Evolutionary conservation across 1,284 basidiomycete species (phyloP).

Genomic region (Marasmius tenuissimus): DNA sequence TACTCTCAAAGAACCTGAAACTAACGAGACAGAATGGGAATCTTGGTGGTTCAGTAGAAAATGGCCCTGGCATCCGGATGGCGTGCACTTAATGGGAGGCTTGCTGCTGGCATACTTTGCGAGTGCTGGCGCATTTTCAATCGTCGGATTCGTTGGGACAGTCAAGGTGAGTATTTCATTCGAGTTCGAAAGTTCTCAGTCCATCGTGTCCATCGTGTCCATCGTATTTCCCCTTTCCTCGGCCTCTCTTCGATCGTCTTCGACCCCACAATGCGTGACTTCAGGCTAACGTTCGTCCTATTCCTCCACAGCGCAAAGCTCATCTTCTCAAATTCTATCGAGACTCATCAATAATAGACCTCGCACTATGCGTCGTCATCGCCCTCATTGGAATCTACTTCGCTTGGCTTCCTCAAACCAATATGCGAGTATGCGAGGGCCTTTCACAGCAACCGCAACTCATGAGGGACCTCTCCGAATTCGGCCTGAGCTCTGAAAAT

Average conservation of each 20-base stretch:
- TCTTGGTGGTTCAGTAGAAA: conserved; percentile 41
- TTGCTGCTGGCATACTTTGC: conserved; percentile 66
- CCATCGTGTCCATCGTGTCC: neutral
- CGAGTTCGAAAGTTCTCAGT: neutral
- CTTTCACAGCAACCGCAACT: conserved; percentile 71
- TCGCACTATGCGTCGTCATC: conserved; percentile 61
- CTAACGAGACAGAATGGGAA: conserved; percentile 72
- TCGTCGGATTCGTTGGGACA: conserved; percentile 66
- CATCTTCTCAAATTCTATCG: conserved; percentile 62
- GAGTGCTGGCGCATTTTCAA: conserved; percentile 58
- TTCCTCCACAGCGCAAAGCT: conserved; percentile 43
- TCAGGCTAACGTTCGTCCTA: neutral
- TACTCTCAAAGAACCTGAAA: conserved; percentile 64
- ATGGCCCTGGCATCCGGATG: conserved; percentile 53
- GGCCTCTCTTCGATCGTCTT: neutral
- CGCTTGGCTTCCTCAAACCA: conserved; percentile 54
- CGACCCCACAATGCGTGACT: neutral
- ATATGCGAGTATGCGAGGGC: conserved; percentile 68
- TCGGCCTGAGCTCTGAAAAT: conserved; percentile 73
- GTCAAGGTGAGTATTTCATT: conserved; percentile 48
- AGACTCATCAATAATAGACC: conserved; percentile 75
- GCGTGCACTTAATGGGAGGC: conserved; percentile 64
- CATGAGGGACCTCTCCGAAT: conserved; percentile 66
- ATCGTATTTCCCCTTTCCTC: neutral
- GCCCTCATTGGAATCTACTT: conserved; percentile 56